phyloP scores from a whole-genome alignment of 768 basidiomycete species.

The Hygrocybe punicea region DNA sequence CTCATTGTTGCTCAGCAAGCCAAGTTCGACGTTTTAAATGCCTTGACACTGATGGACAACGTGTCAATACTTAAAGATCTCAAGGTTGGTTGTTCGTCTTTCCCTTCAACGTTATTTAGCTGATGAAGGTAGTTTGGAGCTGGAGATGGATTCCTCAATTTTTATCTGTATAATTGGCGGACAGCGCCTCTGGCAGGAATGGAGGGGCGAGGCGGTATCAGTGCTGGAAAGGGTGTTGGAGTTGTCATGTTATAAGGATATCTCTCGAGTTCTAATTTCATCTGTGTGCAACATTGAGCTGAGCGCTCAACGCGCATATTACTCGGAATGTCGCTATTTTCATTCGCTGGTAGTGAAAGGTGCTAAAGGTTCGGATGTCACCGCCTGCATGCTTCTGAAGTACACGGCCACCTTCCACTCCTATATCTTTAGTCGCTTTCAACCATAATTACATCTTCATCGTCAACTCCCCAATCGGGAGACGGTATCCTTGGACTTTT shows the following conservation, averaged over 20 bases:
- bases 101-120: neutral
- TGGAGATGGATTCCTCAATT: constrained; percentile 89
- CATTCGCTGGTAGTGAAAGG: too few species aligned
- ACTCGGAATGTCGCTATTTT: too few species aligned
- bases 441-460: constrained; percentile 79
- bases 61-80: constrained; percentile 74
- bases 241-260: constrained; percentile 85
- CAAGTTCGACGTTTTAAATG: constrained; percentile 96
- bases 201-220: constrained; percentile 44
- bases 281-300: too few species aligned
- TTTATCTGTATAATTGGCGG: constrained; percentile 94
- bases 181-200: constrained; percentile 77
- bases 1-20: constrained; percentile 76
- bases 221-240: constrained; percentile 79
- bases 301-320: too few species aligned
- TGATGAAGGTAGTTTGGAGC: constrained; percentile 67
- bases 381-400: neutral
- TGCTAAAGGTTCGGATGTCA: too few species aligned
- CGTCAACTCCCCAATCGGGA: constrained; percentile 83
- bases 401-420: neutral
- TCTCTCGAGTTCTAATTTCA: constrained; percentile 3
- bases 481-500: constrained; percentile 57
- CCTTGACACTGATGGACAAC: constrained; percentile 94
- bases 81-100: constrained; percentile 50
- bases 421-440: constrained; percentile 63